Evolutionary conservation across 305 asterid genomes (phyloP), one percentile per base, ranked within the genome.

Genomic region (Fraxinus floribunda): DNA sequence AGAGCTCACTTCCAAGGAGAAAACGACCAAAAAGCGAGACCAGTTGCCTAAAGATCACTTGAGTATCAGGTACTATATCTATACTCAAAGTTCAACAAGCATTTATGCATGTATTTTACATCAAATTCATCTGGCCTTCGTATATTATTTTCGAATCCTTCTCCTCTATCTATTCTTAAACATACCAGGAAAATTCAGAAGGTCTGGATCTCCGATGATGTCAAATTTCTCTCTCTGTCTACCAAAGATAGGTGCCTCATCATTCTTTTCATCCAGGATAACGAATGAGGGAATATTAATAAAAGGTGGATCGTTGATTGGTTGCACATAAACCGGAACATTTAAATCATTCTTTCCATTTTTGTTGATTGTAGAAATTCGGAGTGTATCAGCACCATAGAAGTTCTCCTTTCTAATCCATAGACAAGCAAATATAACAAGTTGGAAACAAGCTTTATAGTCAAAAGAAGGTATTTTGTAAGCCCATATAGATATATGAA

Each of bases 261-360:
- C 94, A 13, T 76, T 82, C 80, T 74, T 82, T 39, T 86, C 86
- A 39, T 91, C 87, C 30, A 95, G 79, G 89, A 92, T 66, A 35
- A 95, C 85, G 55, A 88, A 90, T 10, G 97, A 70, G 18, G 99
- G 99, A 18, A 85, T 79, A 30, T 86, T 91, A n/a, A 95, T 89
- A 41, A 92, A 79, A 5, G 99, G 99, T 44, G 95, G 95, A 81
- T 95, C 98, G 73, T 95, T 95, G 75, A 94, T 86, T 18, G 99
- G 97, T 68, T 94, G 95, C 84, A 95, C 99, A 29, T 83, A 81
- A 7, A 93, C 81, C 18, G 98, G 97, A 72, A 95, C 89, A 29
- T 94, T 91, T 80, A 95, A 73, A 10, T 82, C 86, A 60, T 89
- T 92, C 87, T 84, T 89, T 60, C 98, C 98, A 9, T 94, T 88